Conservation (phyloP, 164 flowering plant species). For the Vitis vinifera region DNA sequence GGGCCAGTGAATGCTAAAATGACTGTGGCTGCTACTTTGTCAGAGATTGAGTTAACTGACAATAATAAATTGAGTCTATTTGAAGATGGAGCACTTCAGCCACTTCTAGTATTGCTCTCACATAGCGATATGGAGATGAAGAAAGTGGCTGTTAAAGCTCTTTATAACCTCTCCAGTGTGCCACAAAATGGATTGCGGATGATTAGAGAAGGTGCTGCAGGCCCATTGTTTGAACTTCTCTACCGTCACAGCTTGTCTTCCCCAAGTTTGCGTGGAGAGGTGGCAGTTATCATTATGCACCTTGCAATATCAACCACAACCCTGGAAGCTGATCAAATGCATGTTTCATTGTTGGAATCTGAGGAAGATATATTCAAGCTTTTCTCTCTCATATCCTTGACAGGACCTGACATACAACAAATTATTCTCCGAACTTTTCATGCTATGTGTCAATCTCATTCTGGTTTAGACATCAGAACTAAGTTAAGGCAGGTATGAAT, state of each 20-base stretch:
- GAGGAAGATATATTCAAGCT: slow-evolving; percentile 43
- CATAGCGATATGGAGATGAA: slow-evolving; percentile 36
- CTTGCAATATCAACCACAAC: slow-evolving; percentile 38
- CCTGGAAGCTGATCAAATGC: slow-evolving; percentile 20
- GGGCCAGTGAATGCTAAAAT: slow-evolving; percentile 39
- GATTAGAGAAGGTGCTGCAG: slow-evolving; percentile 45
- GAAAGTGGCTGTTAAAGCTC: slow-evolving; percentile 40
- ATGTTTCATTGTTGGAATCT: slow-evolving; percentile 35
- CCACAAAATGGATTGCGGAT: slow-evolving; percentile 43
- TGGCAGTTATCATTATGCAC: slow-evolving; percentile 44
- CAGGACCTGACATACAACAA: slow-evolving; percentile 34
- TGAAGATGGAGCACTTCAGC: slow-evolving; percentile 40
- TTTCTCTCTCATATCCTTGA: slow-evolving; percentile 34
- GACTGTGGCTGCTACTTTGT: slow-evolving; percentile 46
- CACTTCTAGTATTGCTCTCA: slow-evolving; percentile 39
- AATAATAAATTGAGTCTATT: slow-evolving; percentile 38
- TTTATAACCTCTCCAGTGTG: slow-evolving; percentile 46
- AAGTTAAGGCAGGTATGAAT: slow-evolving; percentile 45
- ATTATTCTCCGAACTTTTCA: slow-evolving; percentile 42
- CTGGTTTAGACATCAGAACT: slow-evolving; percentile 32
- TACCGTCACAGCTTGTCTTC: slow-evolving; percentile 32
- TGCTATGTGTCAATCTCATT: slow-evolving; percentile 43
- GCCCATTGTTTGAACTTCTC: slow-evolving; percentile 41
- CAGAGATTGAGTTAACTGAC: slow-evolving; percentile 58
- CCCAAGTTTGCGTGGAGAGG: slow-evolving; percentile 36